phyloP scores from a whole-genome alignment of 2,329 filamentous ascomycete genomes.

The Colletotrichum melonis region DNA sequence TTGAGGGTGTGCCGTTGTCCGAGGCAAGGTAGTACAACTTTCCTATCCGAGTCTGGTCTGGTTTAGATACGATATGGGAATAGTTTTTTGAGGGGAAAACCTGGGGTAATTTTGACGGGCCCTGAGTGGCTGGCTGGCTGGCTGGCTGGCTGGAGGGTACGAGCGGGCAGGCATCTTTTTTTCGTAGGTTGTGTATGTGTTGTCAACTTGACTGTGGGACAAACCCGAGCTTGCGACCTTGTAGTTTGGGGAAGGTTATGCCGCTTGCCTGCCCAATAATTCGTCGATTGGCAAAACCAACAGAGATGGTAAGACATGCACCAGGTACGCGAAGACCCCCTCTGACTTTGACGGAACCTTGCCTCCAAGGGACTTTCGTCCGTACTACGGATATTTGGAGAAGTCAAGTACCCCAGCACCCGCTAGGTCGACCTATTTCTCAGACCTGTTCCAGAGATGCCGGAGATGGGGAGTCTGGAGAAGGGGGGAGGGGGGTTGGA shows the following conservation, averaged over 20 bases:
- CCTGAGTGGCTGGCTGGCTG: slow-evolving; percentile 15
- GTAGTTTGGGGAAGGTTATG: too few relatives aligned
- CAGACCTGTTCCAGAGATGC: not conserved
- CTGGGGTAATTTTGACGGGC: slow-evolving; percentile 21
- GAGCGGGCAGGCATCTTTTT: not conserved
- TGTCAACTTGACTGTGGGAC: not conserved
- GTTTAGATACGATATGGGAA: not conserved
- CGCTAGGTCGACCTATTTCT: not conserved
- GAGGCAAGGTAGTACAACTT: not conserved
- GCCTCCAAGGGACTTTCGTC: not conserved
- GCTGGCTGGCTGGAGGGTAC: too few relatives aligned
- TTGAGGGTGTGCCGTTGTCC: not conserved
- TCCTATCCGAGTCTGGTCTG: not conserved
- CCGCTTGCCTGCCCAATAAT: not conserved
- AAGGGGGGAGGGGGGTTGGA: not conserved
- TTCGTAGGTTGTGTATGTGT: not conserved
- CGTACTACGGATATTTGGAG: not conserved
- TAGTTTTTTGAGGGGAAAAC: slow-evolving; percentile 19
- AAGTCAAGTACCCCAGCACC: too few relatives aligned
- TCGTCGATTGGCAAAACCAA: not conserved
- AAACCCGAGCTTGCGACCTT: not conserved
- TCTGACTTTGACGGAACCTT: not conserved
- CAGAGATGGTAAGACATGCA: not conserved
- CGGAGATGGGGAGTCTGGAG: not conserved
- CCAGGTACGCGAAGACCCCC: slow-evolving; percentile 1